Conservation (phyloP, 495 filamentous ascomycete species). For the Glarea lozoyensis region DNA sequence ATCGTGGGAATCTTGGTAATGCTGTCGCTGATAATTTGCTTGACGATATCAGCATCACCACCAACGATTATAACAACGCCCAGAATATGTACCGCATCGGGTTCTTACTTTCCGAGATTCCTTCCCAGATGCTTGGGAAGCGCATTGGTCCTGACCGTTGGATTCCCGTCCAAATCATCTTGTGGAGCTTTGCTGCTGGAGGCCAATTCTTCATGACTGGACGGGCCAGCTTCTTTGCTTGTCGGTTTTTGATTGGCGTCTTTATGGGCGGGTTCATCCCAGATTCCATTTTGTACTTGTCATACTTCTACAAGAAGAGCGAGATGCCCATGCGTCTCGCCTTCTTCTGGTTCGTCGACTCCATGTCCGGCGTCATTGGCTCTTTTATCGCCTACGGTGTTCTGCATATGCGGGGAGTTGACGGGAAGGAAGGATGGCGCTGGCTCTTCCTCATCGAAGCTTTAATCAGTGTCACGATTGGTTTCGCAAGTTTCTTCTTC, state of each 20-base stretch:
- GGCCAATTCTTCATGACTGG: constrained; percentile 55
- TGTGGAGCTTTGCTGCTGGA: constrained; percentile 65
- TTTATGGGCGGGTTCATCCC: constrained; percentile 61
- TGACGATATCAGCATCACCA: constrained; percentile 45
- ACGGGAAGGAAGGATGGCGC: constrained; percentile 58
- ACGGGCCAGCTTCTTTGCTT: constrained; percentile 48
- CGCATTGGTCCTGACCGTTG: constrained; percentile 72
- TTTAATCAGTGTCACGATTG: constrained; percentile 50
- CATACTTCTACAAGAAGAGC: constrained; percentile 66
- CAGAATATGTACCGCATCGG: constrained; percentile 62
- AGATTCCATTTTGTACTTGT: constrained; percentile 52
- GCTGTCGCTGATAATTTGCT: constrained; percentile 67
- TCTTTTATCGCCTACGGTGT: constrained; percentile 66
- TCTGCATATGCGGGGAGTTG: constrained; percentile 51
- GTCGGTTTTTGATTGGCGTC: constrained; percentile 55
- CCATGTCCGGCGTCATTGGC: constrained; percentile 53
- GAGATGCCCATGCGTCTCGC: constrained; percentile 58
- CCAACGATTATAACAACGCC: constrained; percentile 69
- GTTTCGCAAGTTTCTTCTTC: constrained; percentile 53
- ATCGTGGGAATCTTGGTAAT: constrained; percentile 66
- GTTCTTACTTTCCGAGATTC: constrained; percentile 62
- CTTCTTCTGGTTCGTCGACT: constrained; percentile 64
- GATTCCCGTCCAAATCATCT: constrained; percentile 76
- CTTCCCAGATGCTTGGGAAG: constrained; percentile 66
- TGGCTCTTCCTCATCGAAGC: constrained; percentile 57